A percentile compares a stretch with the other conserved stretches of the same genome.
Evolutionary conservation across 1,284 basidiomycete species (phyloP).

Genomic region (Apiotrichum brassicae): DNA sequence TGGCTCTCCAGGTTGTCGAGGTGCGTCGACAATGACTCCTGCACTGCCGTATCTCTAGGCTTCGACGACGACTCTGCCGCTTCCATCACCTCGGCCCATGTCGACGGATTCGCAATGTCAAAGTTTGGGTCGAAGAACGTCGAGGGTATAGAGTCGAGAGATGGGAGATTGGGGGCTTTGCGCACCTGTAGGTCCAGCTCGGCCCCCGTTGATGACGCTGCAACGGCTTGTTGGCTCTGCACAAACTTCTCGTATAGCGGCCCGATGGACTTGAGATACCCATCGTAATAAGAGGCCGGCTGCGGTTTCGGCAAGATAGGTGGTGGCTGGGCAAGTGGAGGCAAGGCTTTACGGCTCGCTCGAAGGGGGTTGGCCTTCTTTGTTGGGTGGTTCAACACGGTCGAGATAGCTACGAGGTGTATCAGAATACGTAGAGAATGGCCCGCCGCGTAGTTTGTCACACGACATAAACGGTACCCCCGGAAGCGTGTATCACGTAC

Average conservation of each 20-base stretch:
- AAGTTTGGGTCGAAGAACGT: conserved; percentile 75
- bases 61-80: conserved; percentile 15
- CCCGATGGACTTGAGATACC: conserved; percentile 65
- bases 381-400: conserved; percentile 76
- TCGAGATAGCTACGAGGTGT: conserved; percentile 56
- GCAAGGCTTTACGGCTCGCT: conserved; percentile 65
- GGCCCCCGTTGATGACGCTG: conserved; percentile 9
- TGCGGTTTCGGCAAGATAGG: conserved; percentile 58
- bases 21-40: conserved; percentile 89
- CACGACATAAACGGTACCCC: not conserved
- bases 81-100: conserved; percentile 66
- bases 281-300: conserved; percentile 60
- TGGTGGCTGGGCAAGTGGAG: conserved; percentile 58
- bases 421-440: not conserved
- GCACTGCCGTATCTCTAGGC: conserved; percentile 58
- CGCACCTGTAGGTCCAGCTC: conserved; percentile 11
- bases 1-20: conserved; percentile 93
- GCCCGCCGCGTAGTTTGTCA: no score
- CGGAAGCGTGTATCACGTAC: conserved; percentile 11
- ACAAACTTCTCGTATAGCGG: conserved; percentile 63
- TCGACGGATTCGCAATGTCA: conserved; percentile 76
- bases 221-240: conserved; percentile 25
- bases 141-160: conserved; percentile 69
- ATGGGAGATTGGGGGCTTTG: conserved; percentile 44
- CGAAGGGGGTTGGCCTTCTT: conserved; percentile 77